Evolutionary conservation across 2,329 filamentous ascomycete species (phyloP), one percentile per base, ranked within the genome.

Genomic region (Hymenoscyphus occultus): DNA sequence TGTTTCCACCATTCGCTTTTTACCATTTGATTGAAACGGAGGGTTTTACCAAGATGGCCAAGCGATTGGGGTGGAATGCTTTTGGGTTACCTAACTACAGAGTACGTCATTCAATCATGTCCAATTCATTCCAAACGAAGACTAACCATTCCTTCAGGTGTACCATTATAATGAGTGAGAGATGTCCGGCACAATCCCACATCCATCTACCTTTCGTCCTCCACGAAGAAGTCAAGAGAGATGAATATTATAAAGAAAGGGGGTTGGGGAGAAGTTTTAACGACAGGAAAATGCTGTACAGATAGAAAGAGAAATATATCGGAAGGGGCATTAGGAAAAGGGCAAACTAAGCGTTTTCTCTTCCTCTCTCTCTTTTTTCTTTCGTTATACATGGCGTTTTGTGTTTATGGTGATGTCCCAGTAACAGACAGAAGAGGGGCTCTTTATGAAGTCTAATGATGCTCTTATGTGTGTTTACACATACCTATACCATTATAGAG

Each of bases 1-100:
- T 98, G 94, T 99, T 99, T 80, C 95, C 95, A 19, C 86, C 95
- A 0, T 99, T 99, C 76, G 80, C 94, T 2, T 99, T 99, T 76
- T 98, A 97, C 76, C 90, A 99, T 78, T 83, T 99, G 67, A 96
- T 99, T 67, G 95, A 99, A 82, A 98, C 95, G 0, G 95, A 99
- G 75, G 95, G 95, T 0, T 99, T 99, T 74, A 93, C 95, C 19
- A 97, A 94, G 80, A 99, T 99, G 95, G 93, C 93, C 13, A 90
- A 86, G 76, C 83, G 95, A 70, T 78, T 99, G 74, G 93, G 93
- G 59, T 97, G 93, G 88, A 84, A 89, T 67, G 86, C 91, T 65
- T 92, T 84, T 71, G 95, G 95, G n/a, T 80, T 98, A 74, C 95
- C 95, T 54, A 97, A 98, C 80, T 99, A 99, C 80, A 93, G 94